Conservation (phyloP, 2,329 filamentous ascomycete genomes). For the Fusarium palustre region DNA sequence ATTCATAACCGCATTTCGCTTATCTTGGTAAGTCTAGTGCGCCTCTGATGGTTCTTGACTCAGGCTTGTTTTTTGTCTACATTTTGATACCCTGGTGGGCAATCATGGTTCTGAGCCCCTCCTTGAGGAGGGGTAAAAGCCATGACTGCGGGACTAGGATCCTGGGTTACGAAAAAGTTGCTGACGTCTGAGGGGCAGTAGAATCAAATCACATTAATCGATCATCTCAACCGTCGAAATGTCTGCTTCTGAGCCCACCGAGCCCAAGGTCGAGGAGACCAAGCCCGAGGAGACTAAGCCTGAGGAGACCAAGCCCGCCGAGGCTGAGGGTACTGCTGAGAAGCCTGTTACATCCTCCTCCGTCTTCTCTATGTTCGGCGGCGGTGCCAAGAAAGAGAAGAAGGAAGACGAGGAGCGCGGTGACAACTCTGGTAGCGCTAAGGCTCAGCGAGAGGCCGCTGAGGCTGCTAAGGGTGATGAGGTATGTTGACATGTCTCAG, state of each 20-base stretch:
- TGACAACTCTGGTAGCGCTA: conserved; percentile 89
- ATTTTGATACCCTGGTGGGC: conserved; percentile 15
- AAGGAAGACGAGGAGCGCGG: conserved; percentile 84
- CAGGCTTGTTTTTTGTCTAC: not conserved
- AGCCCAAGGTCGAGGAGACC: conserved; percentile 67
- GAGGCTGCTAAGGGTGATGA: conserved; percentile 69
- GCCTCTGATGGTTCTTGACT: not conserved
- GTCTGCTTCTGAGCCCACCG: conserved; percentile 63
- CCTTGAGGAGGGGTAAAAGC: conserved; percentile 41
- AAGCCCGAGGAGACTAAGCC: conserved; percentile 50
- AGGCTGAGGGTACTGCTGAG: conserved; percentile 41
- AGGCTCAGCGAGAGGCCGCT: conserved; percentile 76
- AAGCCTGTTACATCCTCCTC: conserved; percentile 67
- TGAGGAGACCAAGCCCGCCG: conserved; percentile 45
- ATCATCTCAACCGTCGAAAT: conserved; percentile 52
- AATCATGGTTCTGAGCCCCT: conserved; percentile 36
- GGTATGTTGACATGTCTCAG: conserved; percentile 55
- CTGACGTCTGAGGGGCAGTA: conserved; percentile 36
- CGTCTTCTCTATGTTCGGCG: conserved; percentile 99
- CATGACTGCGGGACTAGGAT: conserved; percentile 36
- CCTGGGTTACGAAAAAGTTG: conserved; percentile 19
- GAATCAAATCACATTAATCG: conserved; percentile 22
- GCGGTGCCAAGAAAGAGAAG: conserved; percentile 96
- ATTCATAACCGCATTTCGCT: conserved; percentile 30
- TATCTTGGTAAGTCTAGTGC: conserved; percentile 38